Percentiles rank a stretch among this genome's conserved stretches.
phyloP scores from a whole-genome alignment of 2,329 filamentous ascomycete species.

The Davidsoniella virescens region DNA sequence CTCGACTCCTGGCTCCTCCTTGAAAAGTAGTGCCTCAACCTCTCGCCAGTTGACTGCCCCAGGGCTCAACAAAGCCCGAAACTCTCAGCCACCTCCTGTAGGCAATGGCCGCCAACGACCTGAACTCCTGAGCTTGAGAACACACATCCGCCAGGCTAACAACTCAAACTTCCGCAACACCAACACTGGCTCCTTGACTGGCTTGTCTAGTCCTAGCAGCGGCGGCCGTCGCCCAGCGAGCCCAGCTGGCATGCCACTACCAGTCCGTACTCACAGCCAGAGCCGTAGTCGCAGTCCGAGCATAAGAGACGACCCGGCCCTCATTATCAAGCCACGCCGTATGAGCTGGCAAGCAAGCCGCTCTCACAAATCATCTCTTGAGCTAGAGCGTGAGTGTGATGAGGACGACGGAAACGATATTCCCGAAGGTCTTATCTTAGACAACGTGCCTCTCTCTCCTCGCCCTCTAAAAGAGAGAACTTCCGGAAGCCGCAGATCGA shows the following conservation, averaged over 20 bases:
- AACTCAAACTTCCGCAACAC: slow-evolving; percentile 36
- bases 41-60: slow-evolving; percentile 10
- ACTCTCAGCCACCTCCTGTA: slow-evolving; percentile 20
- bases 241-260: slow-evolving; percentile 8
- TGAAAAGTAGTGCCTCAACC: slow-evolving; percentile 5
- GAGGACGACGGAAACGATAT: slow-evolving; percentile 62
- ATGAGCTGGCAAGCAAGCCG: slow-evolving; percentile 57
- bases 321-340: slow-evolving; percentile 29
- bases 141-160: slow-evolving; percentile 28
- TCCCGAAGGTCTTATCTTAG: slow-evolving; percentile 61
- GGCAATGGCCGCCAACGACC: slow-evolving; percentile 16
- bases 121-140: slow-evolving; percentile 26
- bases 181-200: slow-evolving; percentile 25
- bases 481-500: slow-evolving; percentile 26
- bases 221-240: slow-evolving; percentile 6
- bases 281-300: slow-evolving; percentile 35
- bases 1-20: slow-evolving; percentile 2
- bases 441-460: slow-evolving; percentile 74
- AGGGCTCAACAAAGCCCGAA: slow-evolving; percentile 11
- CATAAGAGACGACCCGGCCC: slow-evolving; percentile 26
- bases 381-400: slow-evolving; percentile 62
- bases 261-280: slow-evolving; percentile 10
- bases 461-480: slow-evolving; percentile 38
- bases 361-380: slow-evolving; percentile 48
- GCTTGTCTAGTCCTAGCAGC: slow-evolving; percentile 6